Evolutionary conservation across 345 rosid genomes (phyloP).

Genomic region (Lagerstroemia speciosa): DNA sequence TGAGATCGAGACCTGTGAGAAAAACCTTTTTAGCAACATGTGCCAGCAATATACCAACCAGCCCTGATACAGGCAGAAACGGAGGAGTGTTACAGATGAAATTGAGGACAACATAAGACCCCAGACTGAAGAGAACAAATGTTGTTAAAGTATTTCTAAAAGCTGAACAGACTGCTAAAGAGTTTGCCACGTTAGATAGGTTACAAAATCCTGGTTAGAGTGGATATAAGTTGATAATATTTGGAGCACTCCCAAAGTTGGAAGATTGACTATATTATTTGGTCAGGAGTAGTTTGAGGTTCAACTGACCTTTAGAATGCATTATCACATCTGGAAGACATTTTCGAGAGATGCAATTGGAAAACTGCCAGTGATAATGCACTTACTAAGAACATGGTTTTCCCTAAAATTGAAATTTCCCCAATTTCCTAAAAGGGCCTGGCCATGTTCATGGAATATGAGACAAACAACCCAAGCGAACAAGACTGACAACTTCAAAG

Average conservation of each 20-base stretch:
- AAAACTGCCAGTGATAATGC: background rate
- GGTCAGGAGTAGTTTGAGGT: background rate
- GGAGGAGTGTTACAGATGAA: constrained; percentile 16
- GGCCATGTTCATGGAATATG: background rate
- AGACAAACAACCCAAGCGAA: background rate
- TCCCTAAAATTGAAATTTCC: background rate
- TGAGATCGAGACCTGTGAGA: constrained; percentile 45
- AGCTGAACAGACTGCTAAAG: background rate
- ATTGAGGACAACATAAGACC: background rate
- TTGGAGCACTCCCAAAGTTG: background rate
- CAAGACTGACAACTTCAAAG: background rate
- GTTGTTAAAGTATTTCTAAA: background rate
- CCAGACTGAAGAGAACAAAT: background rate
- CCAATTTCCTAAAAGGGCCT: background rate
- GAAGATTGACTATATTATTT: background rate
- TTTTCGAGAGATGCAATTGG: background rate
- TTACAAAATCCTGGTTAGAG: background rate
- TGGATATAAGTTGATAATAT: background rate
- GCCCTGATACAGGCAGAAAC: constrained; percentile 36
- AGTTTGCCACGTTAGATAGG: background rate
- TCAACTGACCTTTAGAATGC: background rate
- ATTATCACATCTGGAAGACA: background rate
- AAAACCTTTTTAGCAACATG: constrained; percentile 55
- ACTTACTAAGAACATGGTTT: background rate
- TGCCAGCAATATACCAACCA: constrained; percentile 68